phyloP scores from a whole-genome alignment of 768 basidiomycete species.

The Saitozyma sp. region DNA sequence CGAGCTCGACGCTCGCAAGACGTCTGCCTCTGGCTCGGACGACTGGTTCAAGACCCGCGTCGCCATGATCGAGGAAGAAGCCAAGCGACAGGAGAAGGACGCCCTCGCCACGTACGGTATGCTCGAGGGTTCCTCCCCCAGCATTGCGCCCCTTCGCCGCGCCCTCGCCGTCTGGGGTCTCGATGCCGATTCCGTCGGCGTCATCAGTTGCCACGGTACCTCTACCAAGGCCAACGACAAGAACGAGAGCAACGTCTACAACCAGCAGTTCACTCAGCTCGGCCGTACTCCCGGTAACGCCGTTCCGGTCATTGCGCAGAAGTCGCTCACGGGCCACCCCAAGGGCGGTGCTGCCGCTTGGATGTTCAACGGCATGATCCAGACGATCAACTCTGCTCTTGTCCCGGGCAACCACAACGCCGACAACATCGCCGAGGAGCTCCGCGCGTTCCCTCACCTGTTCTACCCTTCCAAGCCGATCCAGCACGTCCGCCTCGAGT shows the following conservation, averaged over 20 bases:
- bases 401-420: constrained; percentile 96
- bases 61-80: constrained; percentile 84
- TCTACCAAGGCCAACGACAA: constrained; percentile 72
- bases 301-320: constrained; percentile 96
- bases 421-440: constrained; percentile 72
- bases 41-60: constrained; percentile 75
- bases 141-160: constrained; percentile 85
- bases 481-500: constrained; percentile 79
- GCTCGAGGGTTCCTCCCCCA: constrained; percentile 82
- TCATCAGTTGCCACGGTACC: constrained; percentile 56
- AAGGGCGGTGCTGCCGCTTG: constrained; percentile 99
- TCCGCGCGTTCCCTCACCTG: constrained; percentile 82
- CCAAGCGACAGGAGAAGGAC: constrained; percentile 85
- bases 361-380: constrained; percentile 90
- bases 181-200: constrained; percentile 81
- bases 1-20: constrained; percentile 61
- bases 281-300: constrained; percentile 91
- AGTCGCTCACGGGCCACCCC: constrained; percentile 93
- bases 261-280: constrained; percentile 85
- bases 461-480: constrained; percentile 98
- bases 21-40: constrained; percentile 57
- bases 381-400: constrained; percentile 78
- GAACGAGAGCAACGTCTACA: constrained; percentile 97
- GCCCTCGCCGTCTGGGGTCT: constrained; percentile 97
- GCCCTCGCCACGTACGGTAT: constrained; percentile 92